Conservation (phyloP, 352 stramenopile genomes). For the Pythium apleroticum region DNA sequence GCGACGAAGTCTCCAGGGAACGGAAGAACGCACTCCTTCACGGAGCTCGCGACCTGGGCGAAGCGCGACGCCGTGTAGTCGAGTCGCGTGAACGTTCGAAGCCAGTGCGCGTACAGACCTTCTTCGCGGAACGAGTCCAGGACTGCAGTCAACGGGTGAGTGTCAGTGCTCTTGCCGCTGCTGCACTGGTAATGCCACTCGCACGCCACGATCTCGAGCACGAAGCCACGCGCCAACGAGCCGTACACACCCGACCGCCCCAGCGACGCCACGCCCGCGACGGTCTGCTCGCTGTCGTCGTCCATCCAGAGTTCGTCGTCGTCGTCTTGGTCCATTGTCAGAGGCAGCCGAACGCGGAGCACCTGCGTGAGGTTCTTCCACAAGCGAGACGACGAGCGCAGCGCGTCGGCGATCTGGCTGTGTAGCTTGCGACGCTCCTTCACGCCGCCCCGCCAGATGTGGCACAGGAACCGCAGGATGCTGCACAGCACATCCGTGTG, state of each 20-base stretch:
- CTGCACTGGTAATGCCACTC: slow-evolving; percentile 61
- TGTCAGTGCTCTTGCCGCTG: slow-evolving; percentile 20
- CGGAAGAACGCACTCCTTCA: slow-evolving; percentile 25
- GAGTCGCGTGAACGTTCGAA: slow-evolving; percentile 61
- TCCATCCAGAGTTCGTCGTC: slow-evolving; percentile 30
- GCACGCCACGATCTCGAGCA: slow-evolving; percentile 60
- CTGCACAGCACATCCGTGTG: slow-evolving; percentile 58
- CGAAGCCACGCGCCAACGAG: slow-evolving; percentile 54
- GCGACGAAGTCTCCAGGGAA: slow-evolving; percentile 9
- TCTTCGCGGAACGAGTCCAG: slow-evolving; percentile 63
- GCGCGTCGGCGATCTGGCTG: slow-evolving; percentile 40
- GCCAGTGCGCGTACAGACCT: slow-evolving; percentile 65
- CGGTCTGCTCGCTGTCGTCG: slow-evolving; percentile 22
- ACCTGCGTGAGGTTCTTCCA: slow-evolving; percentile 61
- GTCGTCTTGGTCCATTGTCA: slow-evolving; percentile 30
- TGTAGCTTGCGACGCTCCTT: slow-evolving; percentile 40
- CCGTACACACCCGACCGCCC: slow-evolving; percentile 61
- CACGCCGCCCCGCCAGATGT: slow-evolving; percentile 57
- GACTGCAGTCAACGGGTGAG: slow-evolving; percentile 44
- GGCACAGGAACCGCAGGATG: slow-evolving; percentile 51
- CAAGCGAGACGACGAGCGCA: slow-evolving; percentile 42
- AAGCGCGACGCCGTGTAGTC: slow-evolving; percentile 43
- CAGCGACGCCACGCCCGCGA: slow-evolving; percentile 26
- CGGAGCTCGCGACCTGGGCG: slow-evolving; percentile 22
- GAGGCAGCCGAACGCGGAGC: slow-evolving; percentile 57